Conservation (phyloP, 2,329 filamentous ascomycete species). For the Neopestalotiopsis sp. region DNA sequence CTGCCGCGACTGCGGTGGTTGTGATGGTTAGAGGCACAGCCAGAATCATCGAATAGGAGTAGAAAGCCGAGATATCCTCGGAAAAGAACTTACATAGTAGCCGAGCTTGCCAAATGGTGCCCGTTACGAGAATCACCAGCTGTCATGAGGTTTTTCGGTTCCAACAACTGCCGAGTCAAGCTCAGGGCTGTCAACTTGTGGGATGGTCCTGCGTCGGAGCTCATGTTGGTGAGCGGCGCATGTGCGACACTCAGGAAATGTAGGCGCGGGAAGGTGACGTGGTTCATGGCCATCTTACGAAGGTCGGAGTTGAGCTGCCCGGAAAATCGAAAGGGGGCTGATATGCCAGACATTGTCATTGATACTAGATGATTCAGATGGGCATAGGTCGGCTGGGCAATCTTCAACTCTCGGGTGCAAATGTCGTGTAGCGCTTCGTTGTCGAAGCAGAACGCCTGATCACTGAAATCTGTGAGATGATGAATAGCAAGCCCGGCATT, state of each 20-base stretch:
- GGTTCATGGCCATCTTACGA: conserved; percentile 99
- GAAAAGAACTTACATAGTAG: conserved; percentile 78
- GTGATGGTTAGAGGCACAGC: too few relatives aligned
- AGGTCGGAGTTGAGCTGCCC: conserved; percentile 99
- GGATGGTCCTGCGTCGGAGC: conserved; percentile 87
- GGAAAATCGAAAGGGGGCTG: conserved; percentile 97
- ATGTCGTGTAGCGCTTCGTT: conserved; percentile 99
- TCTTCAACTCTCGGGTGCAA: conserved; percentile 99
- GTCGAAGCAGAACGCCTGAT: conserved; percentile 99
- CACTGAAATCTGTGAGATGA: conserved; percentile 99
- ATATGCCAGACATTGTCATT: conserved; percentile 99
- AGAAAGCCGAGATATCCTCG: too few relatives aligned
- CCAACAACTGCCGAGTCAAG: conserved; percentile 99
- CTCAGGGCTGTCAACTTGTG: conserved; percentile 96
- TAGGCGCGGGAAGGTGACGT: conserved; percentile 99
- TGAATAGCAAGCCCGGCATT: conserved; percentile 99
- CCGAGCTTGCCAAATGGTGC: conserved; percentile 98
- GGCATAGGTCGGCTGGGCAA: conserved; percentile 97
- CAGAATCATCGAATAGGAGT: too few relatives aligned
- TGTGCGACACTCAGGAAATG: conserved; percentile 99
- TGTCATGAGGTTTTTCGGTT: conserved; percentile 99
- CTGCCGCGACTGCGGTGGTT: too few relatives aligned
- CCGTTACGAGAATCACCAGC: conserved; percentile 99
- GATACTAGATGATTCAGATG: conserved; percentile 99
- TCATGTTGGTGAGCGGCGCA: conserved; percentile 85